Conservation (phyloP, 257 asterid genomes). For the Marsdenia floribunda region DNA sequence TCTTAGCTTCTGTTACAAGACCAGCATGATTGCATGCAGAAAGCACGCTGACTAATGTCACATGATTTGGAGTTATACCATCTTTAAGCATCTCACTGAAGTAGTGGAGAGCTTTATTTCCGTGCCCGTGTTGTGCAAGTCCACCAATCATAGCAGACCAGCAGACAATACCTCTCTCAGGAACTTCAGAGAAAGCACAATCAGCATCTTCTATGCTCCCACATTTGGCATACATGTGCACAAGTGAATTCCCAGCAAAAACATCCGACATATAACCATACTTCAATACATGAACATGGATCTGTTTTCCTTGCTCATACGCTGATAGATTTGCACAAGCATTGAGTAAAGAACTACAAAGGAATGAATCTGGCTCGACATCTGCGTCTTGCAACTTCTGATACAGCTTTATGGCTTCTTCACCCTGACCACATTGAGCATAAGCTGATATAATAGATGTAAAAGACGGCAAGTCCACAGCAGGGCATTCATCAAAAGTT, state of each 20-base stretch:
- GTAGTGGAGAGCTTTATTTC: slow-evolving; percentile 46
- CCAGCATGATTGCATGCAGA: slow-evolving; percentile 81
- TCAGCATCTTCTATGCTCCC: slow-evolving; percentile 70
- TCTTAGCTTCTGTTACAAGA: slow-evolving; percentile 55
- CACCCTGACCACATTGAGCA: slow-evolving; percentile 66
- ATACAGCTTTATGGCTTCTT: slow-evolving; percentile 66
- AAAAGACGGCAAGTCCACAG: slow-evolving; percentile 56
- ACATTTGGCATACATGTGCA: slow-evolving; percentile 82
- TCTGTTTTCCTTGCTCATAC: slow-evolving; percentile 74
- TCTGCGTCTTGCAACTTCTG: slow-evolving; percentile 37
- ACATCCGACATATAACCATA: slow-evolving; percentile 53
- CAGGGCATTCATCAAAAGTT: slow-evolving; percentile 57
- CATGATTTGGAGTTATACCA: slow-evolving; percentile 56
- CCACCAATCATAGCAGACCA: slow-evolving; percentile 82
- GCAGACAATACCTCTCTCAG: slow-evolving; percentile 54
- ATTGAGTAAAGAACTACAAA: slow-evolving; percentile 65
- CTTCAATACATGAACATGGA: slow-evolving; percentile 60
- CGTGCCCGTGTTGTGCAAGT: slow-evolving; percentile 77
- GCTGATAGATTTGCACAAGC: slow-evolving; percentile 79
- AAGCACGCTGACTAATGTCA: slow-evolving; percentile 68
- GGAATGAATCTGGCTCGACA: slow-evolving; percentile 64
- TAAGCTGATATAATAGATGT: slow-evolving; percentile 61
- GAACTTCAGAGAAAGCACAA: slow-evolving; percentile 47
- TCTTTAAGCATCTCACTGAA: slow-evolving; percentile 50
- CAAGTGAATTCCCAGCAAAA: slow-evolving; percentile 77